Conservation (phyloP, 1,139 yeast species). For the Taphrina communis region DNA sequence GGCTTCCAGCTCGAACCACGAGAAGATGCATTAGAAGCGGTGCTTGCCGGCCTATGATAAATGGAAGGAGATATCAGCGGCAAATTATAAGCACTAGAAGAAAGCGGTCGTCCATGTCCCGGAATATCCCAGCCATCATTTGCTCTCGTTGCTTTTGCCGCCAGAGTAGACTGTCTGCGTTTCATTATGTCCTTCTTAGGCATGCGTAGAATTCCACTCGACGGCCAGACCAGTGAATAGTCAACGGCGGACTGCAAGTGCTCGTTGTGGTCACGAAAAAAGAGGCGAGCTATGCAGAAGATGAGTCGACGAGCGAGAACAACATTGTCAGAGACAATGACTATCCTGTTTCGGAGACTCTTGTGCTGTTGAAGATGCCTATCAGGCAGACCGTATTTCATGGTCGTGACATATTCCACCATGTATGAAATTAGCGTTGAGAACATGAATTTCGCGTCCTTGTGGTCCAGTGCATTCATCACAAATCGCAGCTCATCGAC, state of each 20-base stretch:
- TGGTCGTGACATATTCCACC: slow-evolving; percentile 1
- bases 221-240: slow-evolving; percentile 38
- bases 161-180: slow-evolving; percentile 20
- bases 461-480: slow-evolving; percentile 20
- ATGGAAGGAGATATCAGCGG: slow-evolving; percentile 31
- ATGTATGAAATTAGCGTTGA: slow-evolving; percentile 26
- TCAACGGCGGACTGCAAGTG: slow-evolving; percentile 27
- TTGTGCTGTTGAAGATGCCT: slow-evolving; percentile 1
- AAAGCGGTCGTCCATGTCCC: slow-evolving; percentile 15
- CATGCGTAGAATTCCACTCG: slow-evolving; percentile 28
- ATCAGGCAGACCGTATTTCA: background rate
- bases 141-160: slow-evolving; percentile 20
- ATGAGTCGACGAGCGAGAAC: slow-evolving; percentile 32
- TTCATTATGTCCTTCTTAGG: slow-evolving; percentile 22
- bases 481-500: slow-evolving; percentile 18
- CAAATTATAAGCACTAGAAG: slow-evolving; percentile 16
- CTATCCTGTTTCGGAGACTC: slow-evolving; percentile 18
- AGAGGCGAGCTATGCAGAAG: slow-evolving; percentile 27
- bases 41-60: slow-evolving; percentile 32
- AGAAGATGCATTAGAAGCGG: slow-evolving; percentile 27
- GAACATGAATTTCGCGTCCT: slow-evolving; percentile 33
- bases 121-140: slow-evolving; percentile 38
- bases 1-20: slow-evolving; percentile 40
- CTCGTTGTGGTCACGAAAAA: slow-evolving; percentile 33
- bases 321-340: slow-evolving; percentile 30